Percentiles rank a stretch among this genome's conserved stretches.
phyloP scores from a whole-genome alignment of 345 rosid genomes.

The Microcos paniculata region DNA sequence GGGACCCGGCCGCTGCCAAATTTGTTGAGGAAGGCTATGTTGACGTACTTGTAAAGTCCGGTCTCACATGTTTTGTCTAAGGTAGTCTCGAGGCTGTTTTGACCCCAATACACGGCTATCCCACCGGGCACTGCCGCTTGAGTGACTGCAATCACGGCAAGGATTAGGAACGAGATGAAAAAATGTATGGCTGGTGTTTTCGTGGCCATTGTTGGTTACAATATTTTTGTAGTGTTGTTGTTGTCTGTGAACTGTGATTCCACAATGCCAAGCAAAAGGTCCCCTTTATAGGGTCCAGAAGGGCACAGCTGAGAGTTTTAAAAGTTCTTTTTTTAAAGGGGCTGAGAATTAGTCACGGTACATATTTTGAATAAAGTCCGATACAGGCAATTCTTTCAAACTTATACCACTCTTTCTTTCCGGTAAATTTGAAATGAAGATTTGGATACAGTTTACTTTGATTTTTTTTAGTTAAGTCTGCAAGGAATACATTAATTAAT shows the following conservation, averaged over 20 bases:
- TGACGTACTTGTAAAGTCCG: constrained; percentile 41
- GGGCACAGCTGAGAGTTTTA: not conserved
- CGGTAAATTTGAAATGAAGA: not conserved
- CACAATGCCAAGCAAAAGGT: not conserved
- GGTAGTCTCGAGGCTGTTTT: constrained; percentile 52
- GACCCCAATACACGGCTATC: constrained; percentile 41
- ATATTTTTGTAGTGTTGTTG: not conserved
- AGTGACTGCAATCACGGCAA: no score
- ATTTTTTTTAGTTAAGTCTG: no score
- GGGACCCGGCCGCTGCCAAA: constrained; percentile 55
- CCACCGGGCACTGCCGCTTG: no score
- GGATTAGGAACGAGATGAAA: no score
- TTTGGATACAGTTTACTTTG: no score
- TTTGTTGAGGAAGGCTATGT: constrained; percentile 50
- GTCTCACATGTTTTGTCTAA: constrained; percentile 47
- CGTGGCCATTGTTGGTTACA: not conserved
- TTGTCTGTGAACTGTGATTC: not conserved
- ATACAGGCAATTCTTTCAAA: not conserved
- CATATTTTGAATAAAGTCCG: no score
- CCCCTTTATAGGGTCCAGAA: not conserved
- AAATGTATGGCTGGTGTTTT: no score
- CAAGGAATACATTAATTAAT: no score
- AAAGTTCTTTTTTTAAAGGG: not conserved
- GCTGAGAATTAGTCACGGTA: not conserved
- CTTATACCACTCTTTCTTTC: not conserved